phyloP scores from a whole-genome alignment of 148 eudicot species.

The Chenopodium album region DNA sequence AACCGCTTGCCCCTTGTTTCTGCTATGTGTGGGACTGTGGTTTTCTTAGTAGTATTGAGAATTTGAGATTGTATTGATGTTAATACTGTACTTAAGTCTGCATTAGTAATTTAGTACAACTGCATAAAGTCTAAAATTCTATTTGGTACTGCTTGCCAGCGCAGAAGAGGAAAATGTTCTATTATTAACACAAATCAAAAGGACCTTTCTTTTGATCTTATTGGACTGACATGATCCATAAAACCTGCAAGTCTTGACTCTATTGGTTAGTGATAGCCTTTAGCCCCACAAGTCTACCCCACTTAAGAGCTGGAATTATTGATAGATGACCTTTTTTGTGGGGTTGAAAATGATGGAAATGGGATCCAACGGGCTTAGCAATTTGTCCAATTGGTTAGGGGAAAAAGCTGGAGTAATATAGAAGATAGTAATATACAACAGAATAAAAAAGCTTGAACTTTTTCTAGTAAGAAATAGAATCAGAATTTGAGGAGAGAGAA shows the following conservation, averaged over 20 bases:
- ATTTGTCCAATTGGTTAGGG: constrained; percentile 5
- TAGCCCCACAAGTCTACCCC: constrained; percentile 33
- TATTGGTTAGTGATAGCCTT: constrained; percentile 4
- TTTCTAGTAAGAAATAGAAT: neutral
- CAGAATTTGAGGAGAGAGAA: neutral
- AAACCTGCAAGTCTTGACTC: constrained; percentile 20
- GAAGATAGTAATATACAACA: constrained; percentile 21
- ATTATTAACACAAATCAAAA: constrained; percentile 21
- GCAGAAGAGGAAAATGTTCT: constrained; percentile 8
- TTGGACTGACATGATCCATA: constrained; percentile 26
- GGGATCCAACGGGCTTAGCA: constrained; percentile 43
- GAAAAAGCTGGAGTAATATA: constrained; percentile 13
- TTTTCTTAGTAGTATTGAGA: neutral
- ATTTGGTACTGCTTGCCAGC: constrained; percentile 33
- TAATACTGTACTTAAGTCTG: neutral
- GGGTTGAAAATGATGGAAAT: constrained; percentile 32
- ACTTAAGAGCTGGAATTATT: constrained; percentile 26
- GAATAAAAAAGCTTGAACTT: neutral
- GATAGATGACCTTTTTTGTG: constrained; percentile 1
- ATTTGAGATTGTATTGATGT: neutral
- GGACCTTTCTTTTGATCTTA: constrained; percentile 1
- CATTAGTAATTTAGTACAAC: neutral
- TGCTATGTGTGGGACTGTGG: neutral
- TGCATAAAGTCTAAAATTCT: neutral
- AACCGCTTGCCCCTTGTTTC: neutral